phyloP scores from a whole-genome alignment of 2,329 filamentous ascomycete genomes.

The Tolypocladium ovalisporum region DNA sequence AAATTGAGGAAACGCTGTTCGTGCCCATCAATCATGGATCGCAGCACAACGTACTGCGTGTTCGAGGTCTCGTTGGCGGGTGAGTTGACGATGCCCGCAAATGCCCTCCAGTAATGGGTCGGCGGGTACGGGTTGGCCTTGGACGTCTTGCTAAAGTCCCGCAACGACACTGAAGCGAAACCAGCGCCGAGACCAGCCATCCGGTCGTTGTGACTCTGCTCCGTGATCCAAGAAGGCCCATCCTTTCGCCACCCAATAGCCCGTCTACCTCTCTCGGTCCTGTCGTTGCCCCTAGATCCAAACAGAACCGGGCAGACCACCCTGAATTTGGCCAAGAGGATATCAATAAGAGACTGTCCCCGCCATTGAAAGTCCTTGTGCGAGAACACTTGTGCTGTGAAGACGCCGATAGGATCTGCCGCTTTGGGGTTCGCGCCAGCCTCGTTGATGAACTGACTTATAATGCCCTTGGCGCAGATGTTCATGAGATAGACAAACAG shows the following conservation, averaged over 20 bases:
- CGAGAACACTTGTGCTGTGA: slow-evolving; percentile 66
- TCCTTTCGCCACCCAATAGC: slow-evolving; percentile 66
- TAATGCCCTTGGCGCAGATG: slow-evolving; percentile 61
- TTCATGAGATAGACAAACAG: slow-evolving; percentile 68
- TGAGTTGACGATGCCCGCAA: slow-evolving; percentile 69
- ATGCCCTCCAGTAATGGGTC: slow-evolving; percentile 68
- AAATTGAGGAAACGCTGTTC: slow-evolving; percentile 68
- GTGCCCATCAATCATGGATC: slow-evolving; percentile 61
- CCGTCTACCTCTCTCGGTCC: slow-evolving; percentile 53
- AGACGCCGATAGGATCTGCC: slow-evolving; percentile 70
- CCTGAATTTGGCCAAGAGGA: slow-evolving; percentile 77
- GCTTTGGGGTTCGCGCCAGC: slow-evolving; percentile 51
- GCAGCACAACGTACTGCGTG: slow-evolving; percentile 61
- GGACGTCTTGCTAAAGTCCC: slow-evolving; percentile 64
- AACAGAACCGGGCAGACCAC: slow-evolving; percentile 76
- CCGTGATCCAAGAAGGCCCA: slow-evolving; percentile 47
- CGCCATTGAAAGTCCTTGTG: slow-evolving; percentile 55
- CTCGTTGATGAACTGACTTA: slow-evolving; percentile 60
- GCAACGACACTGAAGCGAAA: slow-evolving; percentile 70
- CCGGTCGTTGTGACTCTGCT: slow-evolving; percentile 67
- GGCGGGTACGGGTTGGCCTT: slow-evolving; percentile 68
- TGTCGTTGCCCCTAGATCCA: slow-evolving; percentile 67
- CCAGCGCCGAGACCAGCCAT: slow-evolving; percentile 79
- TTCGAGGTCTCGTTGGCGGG: slow-evolving; percentile 56
- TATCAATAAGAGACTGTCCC: slow-evolving; percentile 61